Conservation (phyloP, 768 basidiomycete genomes). For the Podaxis carcinomalis region DNA sequence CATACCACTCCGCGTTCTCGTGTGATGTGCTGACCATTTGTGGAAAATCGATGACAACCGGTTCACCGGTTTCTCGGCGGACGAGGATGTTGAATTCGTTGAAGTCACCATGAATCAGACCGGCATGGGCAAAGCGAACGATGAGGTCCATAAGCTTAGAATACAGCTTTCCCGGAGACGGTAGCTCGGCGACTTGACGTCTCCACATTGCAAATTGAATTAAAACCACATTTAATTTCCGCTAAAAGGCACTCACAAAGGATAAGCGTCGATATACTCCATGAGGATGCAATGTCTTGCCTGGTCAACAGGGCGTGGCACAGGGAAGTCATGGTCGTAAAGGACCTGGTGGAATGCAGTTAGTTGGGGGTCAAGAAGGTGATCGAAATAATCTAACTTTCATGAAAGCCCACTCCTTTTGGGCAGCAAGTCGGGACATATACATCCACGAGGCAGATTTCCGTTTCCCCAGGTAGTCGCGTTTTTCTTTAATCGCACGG, state of each 20-base stretch:
- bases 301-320: conserved; percentile 92
- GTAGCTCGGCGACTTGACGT: conserved; percentile 81
- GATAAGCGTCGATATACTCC: conserved; percentile 94
- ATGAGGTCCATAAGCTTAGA: conserved; percentile 93
- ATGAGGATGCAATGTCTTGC: conserved; percentile 93
- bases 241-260: conserved; percentile 59
- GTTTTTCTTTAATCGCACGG: conserved; percentile 91
- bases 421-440: conserved; percentile 92
- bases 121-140: conserved; percentile 88
- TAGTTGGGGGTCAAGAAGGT: not conserved
- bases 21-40: conserved; percentile 99
- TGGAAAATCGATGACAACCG: conserved; percentile 96
- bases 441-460: conserved; percentile 99
- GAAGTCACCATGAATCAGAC: conserved; percentile 98
- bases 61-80: conserved; percentile 64
- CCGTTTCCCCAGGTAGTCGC: conserved; percentile 94
- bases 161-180: conserved; percentile 87
- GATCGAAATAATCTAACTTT: conserved; percentile 51
- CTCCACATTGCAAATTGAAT: conserved; percentile 33
- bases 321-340: conserved; percentile 88
- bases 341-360: conserved; percentile 55
- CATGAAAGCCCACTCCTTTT: conserved; percentile 99
- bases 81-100: conserved; percentile 99
- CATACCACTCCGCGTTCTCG: conserved; percentile 93
- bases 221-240: not conserved